Conservation (phyloP, 208 protist species). For the Strigomonas culicis region DNA sequence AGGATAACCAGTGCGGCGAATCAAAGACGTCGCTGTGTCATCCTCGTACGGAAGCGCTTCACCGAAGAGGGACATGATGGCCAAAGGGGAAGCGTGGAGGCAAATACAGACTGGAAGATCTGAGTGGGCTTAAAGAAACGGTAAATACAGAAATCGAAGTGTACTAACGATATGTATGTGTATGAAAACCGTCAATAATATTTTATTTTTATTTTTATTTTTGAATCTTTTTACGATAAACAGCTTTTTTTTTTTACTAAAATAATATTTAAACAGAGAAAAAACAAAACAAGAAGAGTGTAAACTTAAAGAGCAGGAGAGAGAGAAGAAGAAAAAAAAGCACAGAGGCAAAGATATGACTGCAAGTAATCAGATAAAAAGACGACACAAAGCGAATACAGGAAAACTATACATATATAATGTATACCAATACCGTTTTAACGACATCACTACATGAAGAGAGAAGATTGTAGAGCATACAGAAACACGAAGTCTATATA, state of each 20-base stretch:
- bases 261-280: constrained; percentile 10
- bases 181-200: not conserved
- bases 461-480: too few relatives aligned
- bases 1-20: constrained; percentile 78
- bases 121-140: not conserved
- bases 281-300: constrained; percentile 7
- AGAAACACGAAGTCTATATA: too few relatives aligned
- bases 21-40: constrained; percentile 84
- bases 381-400: not conserved
- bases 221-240: not conserved
- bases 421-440: too few relatives aligned
- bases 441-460: too few relatives aligned
- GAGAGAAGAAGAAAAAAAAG: not conserved
- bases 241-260: not conserved
- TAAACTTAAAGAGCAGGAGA: not conserved
- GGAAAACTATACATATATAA: constrained; percentile 1
- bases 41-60: constrained; percentile 82
- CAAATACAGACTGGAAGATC: not conserved
- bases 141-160: constrained; percentile 4
- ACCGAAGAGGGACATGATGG: constrained; percentile 80
- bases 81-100: not conserved
- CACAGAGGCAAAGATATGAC: not conserved
- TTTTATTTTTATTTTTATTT: not conserved
- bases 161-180: not conserved
- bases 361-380: not conserved